A percentile compares a stretch with the other conserved stretches of the same genome.
Evolutionary conservation across 768 basidiomycete genomes (phyloP).

Genomic region (Cystofilobasidium ferigula): DNA sequence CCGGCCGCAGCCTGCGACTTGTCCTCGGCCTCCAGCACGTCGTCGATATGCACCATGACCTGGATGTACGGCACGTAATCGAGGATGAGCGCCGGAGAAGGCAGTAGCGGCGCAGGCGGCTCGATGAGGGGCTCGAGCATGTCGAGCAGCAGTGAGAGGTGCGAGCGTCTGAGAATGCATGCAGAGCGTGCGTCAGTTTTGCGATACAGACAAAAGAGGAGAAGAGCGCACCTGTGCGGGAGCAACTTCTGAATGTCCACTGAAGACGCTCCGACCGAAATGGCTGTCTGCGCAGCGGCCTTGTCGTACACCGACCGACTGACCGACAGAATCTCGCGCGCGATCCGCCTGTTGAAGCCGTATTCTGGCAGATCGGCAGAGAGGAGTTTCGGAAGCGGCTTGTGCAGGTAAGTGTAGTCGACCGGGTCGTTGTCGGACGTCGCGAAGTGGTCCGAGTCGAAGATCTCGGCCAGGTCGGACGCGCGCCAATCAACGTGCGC

Average conservation of each 20-base stretch:
- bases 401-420: conserved; percentile 40
- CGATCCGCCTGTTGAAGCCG: conserved; percentile 28
- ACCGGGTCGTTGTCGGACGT: conserved; percentile 33
- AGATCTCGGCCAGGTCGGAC: conserved; percentile 39
- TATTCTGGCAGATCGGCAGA: conserved; percentile 31
- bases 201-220: background rate
- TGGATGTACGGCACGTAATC: background rate
- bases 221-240: background rate
- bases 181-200: background rate
- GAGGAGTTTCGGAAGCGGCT: conserved; percentile 18
- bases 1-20: background rate
- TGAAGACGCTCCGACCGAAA: conserved; percentile 20
- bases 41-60: background rate
- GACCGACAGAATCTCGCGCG: conserved; percentile 22
- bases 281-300: background rate
- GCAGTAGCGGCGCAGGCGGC: conserved; percentile 41
- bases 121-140: conserved; percentile 48
- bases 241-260: background rate
- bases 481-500: conserved; percentile 43
- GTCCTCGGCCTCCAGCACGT: conserved; percentile 2
- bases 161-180: conserved; percentile 42
- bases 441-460: conserved; percentile 37
- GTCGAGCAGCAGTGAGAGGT: conserved; percentile 42
- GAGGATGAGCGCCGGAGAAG: conserved; percentile 46
- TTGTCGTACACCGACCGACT: conserved; percentile 15